phyloP scores from a whole-genome alignment of 2,329 filamentous ascomycete genomes.

The Xylogone sp. region DNA sequence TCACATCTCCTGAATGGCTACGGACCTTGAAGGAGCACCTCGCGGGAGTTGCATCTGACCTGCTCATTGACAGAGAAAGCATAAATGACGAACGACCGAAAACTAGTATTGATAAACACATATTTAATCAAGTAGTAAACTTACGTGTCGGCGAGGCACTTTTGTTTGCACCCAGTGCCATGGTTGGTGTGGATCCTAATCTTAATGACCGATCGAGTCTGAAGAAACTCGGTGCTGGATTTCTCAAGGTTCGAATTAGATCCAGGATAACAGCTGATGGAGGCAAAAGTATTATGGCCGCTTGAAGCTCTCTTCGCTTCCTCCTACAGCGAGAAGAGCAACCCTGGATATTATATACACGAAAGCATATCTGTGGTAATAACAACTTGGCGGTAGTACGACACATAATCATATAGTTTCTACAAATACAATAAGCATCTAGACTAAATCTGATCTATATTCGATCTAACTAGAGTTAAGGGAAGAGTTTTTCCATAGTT shows the following conservation, averaged over 20 bases:
- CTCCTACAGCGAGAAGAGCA: too few species aligned
- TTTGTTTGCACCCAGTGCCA: conserved; percentile 42
- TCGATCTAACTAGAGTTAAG: too few species aligned
- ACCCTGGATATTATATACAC: too few species aligned
- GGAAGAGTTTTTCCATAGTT: too few species aligned
- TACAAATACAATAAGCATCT: too few species aligned
- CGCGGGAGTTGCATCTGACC: conserved; percentile 33
- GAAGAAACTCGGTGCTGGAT: conserved; percentile 24
- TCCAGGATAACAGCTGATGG: conserved; percentile 39
- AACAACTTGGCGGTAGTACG: too few species aligned
- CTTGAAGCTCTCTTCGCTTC: too few species aligned
- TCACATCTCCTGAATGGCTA: conserved; percentile 61
- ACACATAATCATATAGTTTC: too few species aligned
- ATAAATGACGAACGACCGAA: too few species aligned
- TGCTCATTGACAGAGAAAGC: conserved; percentile 25
- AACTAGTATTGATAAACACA: conserved; percentile 15
- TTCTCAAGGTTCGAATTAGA: conserved; percentile 35
- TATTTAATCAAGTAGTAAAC: conserved; percentile 43
- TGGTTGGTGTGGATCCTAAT: conserved; percentile 26
- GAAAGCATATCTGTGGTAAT: too few species aligned
- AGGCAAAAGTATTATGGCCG: conserved; percentile 34
- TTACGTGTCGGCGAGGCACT: conserved; percentile 45
- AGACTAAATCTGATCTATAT: too few species aligned
- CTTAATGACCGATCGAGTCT: conserved; percentile 3
- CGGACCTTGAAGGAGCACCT: conserved; percentile 37